Evolutionary conservation across 1,284 basidiomycete species (phyloP).

Genomic region (Peniophora sp.): DNA sequence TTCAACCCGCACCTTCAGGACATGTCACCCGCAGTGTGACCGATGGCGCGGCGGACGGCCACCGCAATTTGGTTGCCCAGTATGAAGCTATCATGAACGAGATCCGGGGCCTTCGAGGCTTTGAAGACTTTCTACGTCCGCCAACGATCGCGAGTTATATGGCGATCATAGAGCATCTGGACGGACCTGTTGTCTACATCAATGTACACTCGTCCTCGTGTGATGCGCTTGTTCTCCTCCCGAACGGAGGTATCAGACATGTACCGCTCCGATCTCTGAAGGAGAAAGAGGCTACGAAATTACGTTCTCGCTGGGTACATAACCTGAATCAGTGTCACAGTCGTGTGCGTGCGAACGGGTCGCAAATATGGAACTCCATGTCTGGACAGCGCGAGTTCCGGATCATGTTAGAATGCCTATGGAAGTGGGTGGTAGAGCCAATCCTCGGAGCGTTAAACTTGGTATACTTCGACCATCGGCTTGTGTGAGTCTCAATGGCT

Average conservation of each 20-base stretch:
- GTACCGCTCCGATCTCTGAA: slow-evolving; percentile 16
- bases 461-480: no score
- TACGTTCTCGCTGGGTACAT: background rate
- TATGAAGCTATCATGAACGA: background rate
- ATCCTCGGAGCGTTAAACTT: background rate
- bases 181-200: slow-evolving; percentile 1
- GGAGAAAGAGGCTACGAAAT: slow-evolving; percentile 7
- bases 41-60: background rate
- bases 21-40: no score
- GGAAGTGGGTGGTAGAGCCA: background rate
- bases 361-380: background rate
- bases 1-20: no score
- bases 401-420: background rate
- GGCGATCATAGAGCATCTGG: background rate
- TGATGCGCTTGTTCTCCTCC: background rate
- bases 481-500: no score
- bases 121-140: slow-evolving; percentile 5
- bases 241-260: background rate
- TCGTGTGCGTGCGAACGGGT: background rate
- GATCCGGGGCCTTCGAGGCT: slow-evolving; percentile 5
- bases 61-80: background rate
- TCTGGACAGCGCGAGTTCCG: background rate
- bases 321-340: background rate
- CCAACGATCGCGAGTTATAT: background rate
- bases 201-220: background rate